Evolutionary conservation across 2,329 filamentous ascomycete genomes (phyloP).

Genomic region (Huntiella abstrusa): DNA sequence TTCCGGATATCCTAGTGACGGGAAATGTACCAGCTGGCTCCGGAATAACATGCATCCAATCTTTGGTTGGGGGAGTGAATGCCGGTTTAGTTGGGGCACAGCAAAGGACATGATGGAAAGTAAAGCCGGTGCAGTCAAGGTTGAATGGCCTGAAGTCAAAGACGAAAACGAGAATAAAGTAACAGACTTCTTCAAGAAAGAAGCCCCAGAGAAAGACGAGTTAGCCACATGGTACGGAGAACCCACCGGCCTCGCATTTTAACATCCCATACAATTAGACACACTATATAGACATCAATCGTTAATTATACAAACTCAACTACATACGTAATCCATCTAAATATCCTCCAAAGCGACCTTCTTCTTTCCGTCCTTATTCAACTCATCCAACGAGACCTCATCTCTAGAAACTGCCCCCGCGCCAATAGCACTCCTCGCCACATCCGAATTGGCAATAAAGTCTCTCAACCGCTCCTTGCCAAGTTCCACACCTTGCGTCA

Average conservation of each 20-base stretch:
- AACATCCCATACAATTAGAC: background rate
- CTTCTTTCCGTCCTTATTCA: constrained; percentile 42
- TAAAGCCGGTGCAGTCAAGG: constrained; percentile 44
- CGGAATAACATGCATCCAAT: constrained; percentile 74
- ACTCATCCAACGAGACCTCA: constrained; percentile 36
- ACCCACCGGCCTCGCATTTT: constrained; percentile 27
- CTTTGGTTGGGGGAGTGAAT: constrained; percentile 90
- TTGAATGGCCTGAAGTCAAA: constrained; percentile 69
- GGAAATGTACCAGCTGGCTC: constrained; percentile 62
- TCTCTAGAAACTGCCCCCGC: constrained; percentile 36
- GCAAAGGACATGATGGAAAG: constrained; percentile 79
- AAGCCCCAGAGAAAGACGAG: constrained; percentile 35
- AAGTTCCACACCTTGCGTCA: constrained; percentile 70
- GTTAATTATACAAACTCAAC: background rate
- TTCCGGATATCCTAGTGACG: constrained; percentile 84
- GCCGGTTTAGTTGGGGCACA: constrained; percentile 89
- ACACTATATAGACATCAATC: background rate
- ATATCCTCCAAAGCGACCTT: constrained; percentile 37
- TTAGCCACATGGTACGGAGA: constrained; percentile 68
- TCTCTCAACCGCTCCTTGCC: constrained; percentile 81
- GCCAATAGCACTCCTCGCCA: constrained; percentile 62
- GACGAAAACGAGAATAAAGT: constrained; percentile 49
- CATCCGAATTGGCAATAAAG: constrained; percentile 75
- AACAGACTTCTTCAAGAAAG: constrained; percentile 53
- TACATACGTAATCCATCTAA: constrained; percentile 16